Evolutionary conservation across 192 early-diverging fungal genomes (phyloP), one percentile per base, ranked within the genome.

Genomic region (Gonapodya sp.): DNA sequence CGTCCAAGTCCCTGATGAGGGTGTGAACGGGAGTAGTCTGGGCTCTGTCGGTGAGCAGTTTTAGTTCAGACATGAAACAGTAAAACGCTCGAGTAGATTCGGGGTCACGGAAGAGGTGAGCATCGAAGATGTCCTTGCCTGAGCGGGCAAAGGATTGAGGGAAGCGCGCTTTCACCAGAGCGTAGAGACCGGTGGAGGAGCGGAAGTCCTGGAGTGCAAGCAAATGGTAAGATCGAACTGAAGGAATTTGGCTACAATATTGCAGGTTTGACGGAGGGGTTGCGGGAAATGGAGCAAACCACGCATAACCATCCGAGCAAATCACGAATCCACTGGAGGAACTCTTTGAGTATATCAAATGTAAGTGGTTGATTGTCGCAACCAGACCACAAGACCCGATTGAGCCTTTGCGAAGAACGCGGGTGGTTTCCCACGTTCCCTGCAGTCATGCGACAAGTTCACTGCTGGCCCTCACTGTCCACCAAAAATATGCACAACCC

Each of bases 41-140:
- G 0, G 96, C 96, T 74, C 89, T 87, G 75, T 89, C 87, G 31
- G 94, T 89, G 2, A 93, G 84, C 2, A 88, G 83, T 81, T 95
- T 93, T 34, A 98, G 85, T 82, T 96, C 93, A 64, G 93, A 94
- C 90, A 97, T 96, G 37, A 84, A 84, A 36, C n/a, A 31, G 80
- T 84, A 92, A 82, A 94, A 94, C 18, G 92, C 87, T 73, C 85
- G 81, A 0, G 93, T 94, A 1, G 90, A 87, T 36, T 83, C 79
- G 33, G 88, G 87, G 80, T 92, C 91, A 36, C 88, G 85, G 82
- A 97, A 96, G 2, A 97, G 88, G 16, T 87, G 86, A 34, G 95
- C 95, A 81, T 96, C 94, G 84, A 97, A 96, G 24, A 97, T 86
- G 81, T 96, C 95, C 81, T 92, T 87, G 78, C 95, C 95, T 8